Base-by-base conservation (phyloP, 495 filamentous ascomycete genomes). In the Hypoxylon intermedium region DNA sequence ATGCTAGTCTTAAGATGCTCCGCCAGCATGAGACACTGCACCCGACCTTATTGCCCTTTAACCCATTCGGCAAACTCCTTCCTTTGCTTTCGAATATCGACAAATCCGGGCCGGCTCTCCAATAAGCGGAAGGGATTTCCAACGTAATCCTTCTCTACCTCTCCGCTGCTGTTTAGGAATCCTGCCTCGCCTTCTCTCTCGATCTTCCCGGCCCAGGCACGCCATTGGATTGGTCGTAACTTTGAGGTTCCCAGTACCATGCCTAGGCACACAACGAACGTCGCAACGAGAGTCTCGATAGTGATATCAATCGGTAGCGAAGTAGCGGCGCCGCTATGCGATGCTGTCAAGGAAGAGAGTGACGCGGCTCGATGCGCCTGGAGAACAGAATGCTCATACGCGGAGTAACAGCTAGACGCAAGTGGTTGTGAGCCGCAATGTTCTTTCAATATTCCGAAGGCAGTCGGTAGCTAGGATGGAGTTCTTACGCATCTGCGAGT, bases 191-290 rank as follows among this genome's bases (percentile, higher is more conserved):
- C 79, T 82, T 92, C 87, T 52, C 81, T 82, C 76, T 95, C 90
- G 57, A 91, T 86, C 74, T 90, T 83, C 42, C 90, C 89, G 20
- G 89, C 89, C 91, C 91, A 95, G 55, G 88, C 86, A 18, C 85
- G 83, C 89, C 89, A 92, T 72, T 85, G 86, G 55, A 93, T 87
- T 1, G 90, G 89, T 72, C 89, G 84, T 65, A 91, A 70, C 41
- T 87, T 82, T 24, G 86, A 84, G 0, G 87, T 85, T 12, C 85
- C 83, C 0, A 89, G 69, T 2, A 93, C 90, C 4, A 93, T 77
- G 28, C 89, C 90, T 3, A 87, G 51, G 31, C 87, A 88, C 9
- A 91, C 77, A 6, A 88, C 68, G 11, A 90, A 67, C 1, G 90
- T 86, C 0, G 90, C 86, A n/a, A 87, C 66, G 3, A 93, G 73